Conservation (phyloP, 345 rosid species). For the Sonneratia caseolaris region DNA sequence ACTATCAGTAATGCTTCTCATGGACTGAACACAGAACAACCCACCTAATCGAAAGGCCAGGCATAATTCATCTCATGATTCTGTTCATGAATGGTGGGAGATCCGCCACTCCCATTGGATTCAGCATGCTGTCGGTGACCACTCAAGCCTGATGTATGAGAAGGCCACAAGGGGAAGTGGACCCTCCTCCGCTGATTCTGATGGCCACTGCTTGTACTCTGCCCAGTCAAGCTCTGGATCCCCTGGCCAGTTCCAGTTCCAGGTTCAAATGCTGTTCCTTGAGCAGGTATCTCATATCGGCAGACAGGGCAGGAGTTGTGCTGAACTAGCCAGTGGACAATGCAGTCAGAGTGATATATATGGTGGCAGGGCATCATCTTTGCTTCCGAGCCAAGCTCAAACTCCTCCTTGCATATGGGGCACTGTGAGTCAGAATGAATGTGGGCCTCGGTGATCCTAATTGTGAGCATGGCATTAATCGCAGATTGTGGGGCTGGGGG, state of each 20-base stretch:
- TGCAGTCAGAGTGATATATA: conserved; percentile 31
- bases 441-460: conserved; percentile 27
- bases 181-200: conserved; percentile 10
- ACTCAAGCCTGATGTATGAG: conserved; percentile 1
- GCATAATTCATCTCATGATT: conserved; percentile 14
- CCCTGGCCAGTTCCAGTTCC: neutral
- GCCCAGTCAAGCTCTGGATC: neutral
- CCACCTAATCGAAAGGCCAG: conserved; percentile 14
- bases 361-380: conserved; percentile 39
- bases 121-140: neutral
- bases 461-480: conserved; percentile 28
- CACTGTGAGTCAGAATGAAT: conserved; percentile 32
- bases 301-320: conserved; percentile 46
- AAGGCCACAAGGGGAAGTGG: conserved; percentile 8
- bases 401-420: conserved; percentile 36
- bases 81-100: conserved; percentile 1
- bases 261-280: neutral
- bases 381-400: conserved; percentile 29
- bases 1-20: neutral
- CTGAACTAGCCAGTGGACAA: conserved; percentile 33
- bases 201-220: neutral
- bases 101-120: conserved; percentile 6
- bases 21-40: neutral
- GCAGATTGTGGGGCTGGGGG: conserved; percentile 29
- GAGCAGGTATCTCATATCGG: conserved; percentile 24